These are phyloP conservation scores for Zymoseptoria pseudotritici DNA, from an alignment of 2,329 filamentous ascomycete species.

Conservation along the genomic window DNA sequence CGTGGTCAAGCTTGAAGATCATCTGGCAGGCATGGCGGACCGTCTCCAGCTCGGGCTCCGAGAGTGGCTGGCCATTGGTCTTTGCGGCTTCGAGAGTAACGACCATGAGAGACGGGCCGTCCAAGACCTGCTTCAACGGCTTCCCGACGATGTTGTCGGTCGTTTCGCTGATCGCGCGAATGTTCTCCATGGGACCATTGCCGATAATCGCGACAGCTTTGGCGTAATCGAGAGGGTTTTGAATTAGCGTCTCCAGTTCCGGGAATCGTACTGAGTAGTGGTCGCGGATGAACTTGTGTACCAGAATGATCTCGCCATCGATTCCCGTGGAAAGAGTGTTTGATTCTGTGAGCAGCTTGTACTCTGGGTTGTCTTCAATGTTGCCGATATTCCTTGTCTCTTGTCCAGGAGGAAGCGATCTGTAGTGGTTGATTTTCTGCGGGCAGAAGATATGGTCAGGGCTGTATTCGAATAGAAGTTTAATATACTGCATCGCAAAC, in stretches of 20 bases:
- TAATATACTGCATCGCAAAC: conserved; percentile 42
- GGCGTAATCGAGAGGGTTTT: conserved; percentile 88
- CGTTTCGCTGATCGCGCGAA: conserved; percentile 70
- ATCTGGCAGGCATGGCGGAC: conserved; percentile 77
- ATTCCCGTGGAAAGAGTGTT: conserved; percentile 88
- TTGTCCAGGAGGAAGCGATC: conserved; percentile 59
- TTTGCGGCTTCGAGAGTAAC: conserved; percentile 92
- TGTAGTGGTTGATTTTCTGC: conserved; percentile 75
- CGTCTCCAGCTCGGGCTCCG: conserved; percentile 63
- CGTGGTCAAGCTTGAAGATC: conserved; percentile 77
- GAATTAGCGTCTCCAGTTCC: conserved; percentile 82
- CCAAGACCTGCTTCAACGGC: conserved; percentile 71
- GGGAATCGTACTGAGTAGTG: conserved; percentile 93
- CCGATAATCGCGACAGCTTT: conserved; percentile 90
- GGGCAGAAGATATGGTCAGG: conserved; percentile 55
- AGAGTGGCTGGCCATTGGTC: conserved; percentile 72
- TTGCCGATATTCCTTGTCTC: conserved; percentile 65
- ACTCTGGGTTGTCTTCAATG: conserved; percentile 87
- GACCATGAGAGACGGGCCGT: conserved; percentile 88
- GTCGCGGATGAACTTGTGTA: conserved; percentile 94
- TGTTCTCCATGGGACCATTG: conserved; percentile 84
- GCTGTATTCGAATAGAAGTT: conserved; percentile 58
- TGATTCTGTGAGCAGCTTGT: conserved; percentile 78
- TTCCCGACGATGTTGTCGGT: conserved; percentile 70
- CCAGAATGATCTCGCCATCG: conserved; percentile 81